Conservation (phyloP, 2,329 filamentous ascomycete genomes). For the Neofusicoccum laricinum region DNA sequence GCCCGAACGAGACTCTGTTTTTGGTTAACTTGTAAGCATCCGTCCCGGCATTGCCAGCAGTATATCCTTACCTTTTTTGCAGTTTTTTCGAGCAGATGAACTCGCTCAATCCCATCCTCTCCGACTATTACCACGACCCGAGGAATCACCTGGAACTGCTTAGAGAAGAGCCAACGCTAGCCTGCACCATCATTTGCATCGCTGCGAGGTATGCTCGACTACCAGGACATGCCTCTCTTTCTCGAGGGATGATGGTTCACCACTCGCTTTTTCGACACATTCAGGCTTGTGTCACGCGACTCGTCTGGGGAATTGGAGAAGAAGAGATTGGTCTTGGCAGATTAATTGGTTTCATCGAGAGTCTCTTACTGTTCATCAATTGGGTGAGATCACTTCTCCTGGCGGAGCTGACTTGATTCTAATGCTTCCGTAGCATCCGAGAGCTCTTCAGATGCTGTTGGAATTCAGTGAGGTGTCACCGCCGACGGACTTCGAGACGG, state of each 20-base stretch:
- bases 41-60: background rate
- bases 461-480: background rate
- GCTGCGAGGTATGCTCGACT: background rate
- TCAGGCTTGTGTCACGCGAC: background rate
- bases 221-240: background rate
- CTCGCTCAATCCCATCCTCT: background rate
- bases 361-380: background rate
- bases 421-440: background rate
- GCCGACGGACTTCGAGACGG: constrained; percentile 6
- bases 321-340: background rate
- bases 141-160: constrained; percentile 5
- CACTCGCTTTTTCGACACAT: constrained; percentile 4
- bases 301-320: constrained; percentile 9
- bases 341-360: constrained; percentile 6
- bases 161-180: constrained; percentile 4
- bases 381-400: background rate
- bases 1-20: constrained; percentile 3
- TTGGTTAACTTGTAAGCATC: constrained; percentile 9
- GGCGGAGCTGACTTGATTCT: background rate
- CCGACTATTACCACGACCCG: constrained; percentile 10
- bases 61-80: background rate
- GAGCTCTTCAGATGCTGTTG: background rate
- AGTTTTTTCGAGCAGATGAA: constrained; percentile 12
- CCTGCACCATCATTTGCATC: constrained; percentile 6
- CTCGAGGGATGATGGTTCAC: constrained; percentile 1